Conservation (phyloP, 2,329 filamentous ascomycete species). For the Fusarium veterinarium region DNA sequence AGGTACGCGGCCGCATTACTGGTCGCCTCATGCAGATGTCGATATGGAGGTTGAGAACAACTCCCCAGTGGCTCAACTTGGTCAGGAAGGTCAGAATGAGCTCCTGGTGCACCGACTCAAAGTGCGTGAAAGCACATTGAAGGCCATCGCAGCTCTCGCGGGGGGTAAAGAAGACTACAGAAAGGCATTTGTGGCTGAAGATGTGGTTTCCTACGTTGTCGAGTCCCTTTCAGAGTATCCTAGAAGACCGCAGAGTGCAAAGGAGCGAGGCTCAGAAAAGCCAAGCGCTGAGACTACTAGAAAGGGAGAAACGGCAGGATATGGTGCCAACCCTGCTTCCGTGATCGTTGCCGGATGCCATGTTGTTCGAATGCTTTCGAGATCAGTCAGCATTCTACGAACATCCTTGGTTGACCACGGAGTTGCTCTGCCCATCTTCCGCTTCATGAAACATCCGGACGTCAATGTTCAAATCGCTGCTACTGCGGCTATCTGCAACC, state of each 20-base stretch:
- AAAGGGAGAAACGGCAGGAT: conserved; percentile 56
- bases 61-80: conserved; percentile 62
- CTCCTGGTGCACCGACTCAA: conserved; percentile 75
- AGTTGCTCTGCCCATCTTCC: conserved; percentile 80
- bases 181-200: conserved; percentile 83
- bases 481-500: conserved; percentile 84
- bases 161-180: conserved; percentile 86
- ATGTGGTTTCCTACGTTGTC: conserved; percentile 83
- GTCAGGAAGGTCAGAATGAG: conserved; percentile 70
- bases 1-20: conserved; percentile 48
- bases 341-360: conserved; percentile 90
- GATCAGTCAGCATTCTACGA: conserved; percentile 84
- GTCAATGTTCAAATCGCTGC: conserved; percentile 87
- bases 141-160: conserved; percentile 83
- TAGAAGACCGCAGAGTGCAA: conserved; percentile 59
- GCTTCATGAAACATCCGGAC: conserved; percentile 78
- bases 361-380: conserved; percentile 81
- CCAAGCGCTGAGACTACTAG: conserved; percentile 48
- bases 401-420: conserved; percentile 90
- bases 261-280: conserved; percentile 56
- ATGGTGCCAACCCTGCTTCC: conserved; percentile 77
- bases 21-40: conserved; percentile 54
- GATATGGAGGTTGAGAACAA: conserved; percentile 50
- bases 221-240: conserved; percentile 76
- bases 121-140: conserved; percentile 79